Base-by-base conservation (phyloP, 1,284 basidiomycete species). In the Phellinidium pouzarii region DNA sequence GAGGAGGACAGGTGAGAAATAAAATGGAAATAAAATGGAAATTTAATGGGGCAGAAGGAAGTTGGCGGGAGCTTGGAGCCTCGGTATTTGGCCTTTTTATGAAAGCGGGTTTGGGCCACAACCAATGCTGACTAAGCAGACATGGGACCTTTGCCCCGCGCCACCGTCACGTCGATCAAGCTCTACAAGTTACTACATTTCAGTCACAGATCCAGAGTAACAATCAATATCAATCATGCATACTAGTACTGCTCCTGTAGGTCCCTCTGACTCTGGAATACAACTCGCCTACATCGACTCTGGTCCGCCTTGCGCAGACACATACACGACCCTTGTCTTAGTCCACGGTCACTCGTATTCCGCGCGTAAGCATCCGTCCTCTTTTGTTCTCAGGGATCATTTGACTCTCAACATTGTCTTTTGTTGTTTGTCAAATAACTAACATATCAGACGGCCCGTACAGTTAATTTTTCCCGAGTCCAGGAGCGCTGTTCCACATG, bases 201-300 rank as follows among this genome's bases (percentile, higher is more conserved):
- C n/a, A n/a, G n/a, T n/a, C n/a, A n/a, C n/a, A n/a, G n/a, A n/a
- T n/a, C n/a, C n/a, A n/a, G n/a, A n/a, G n/a, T n/a, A n/a, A n/a
- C n/a, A n/a, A n/a, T n/a, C n/a, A n/a, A n/a, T n/a, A n/a, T 7
- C 31, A 8, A 54, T 44, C n/a, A 47, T 52, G 44, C 49, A 52
- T 12, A 52, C n/a, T n/a, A n/a, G n/a, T n/a, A n/a, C 26, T 12
- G 53, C 53, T 12, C 25, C 29, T 42, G 45, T 53, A n/a, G 36
- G 44, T n/a, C n/a, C n/a, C n/a, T n/a, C n/a, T 36, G 29, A 48
- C 2, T 14, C 34, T 11, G 47, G 36, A 4, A 49, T 26, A 20
- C 20, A 20, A 41, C 29, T 54, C 31, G 53, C 48, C n/a, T 50
- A 27, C 31, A 23, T 50, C 25, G 53, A 54, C 31, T 48, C 48